Percentiles rank a stretch among this genome's conserved stretches.
Conservation (phyloP, 345 rosid genomes). For the Orychophragmus violaceus region DNA sequence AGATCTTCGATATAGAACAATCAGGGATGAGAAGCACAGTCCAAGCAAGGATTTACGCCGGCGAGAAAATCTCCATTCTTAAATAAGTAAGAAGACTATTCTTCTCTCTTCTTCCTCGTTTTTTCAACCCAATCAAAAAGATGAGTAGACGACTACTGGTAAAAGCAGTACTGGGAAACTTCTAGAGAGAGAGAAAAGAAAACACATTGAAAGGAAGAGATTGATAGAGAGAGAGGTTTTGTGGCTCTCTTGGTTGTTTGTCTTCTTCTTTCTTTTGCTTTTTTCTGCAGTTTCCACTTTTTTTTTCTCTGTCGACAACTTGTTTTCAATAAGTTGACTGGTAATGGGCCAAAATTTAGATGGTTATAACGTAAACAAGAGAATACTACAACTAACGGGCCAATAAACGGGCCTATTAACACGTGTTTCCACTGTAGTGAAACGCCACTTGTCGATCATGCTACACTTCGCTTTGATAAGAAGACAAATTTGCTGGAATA, state of each 20-base stretch:
- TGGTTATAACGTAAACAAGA: too few species aligned
- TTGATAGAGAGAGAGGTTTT: background rate
- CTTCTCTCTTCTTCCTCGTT: slow-evolving; percentile 10
- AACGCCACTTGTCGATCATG: too few species aligned
- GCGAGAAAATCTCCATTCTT: background rate
- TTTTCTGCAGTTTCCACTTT: slow-evolving; percentile 1
- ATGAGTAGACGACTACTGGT: background rate
- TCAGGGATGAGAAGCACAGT: background rate
- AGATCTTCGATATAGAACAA: background rate
- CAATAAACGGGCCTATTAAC: too few species aligned
- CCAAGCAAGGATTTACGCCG: slow-evolving; percentile 2
- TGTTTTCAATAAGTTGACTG: too few species aligned
- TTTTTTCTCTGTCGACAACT: too few species aligned
- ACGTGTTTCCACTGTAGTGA: too few species aligned
- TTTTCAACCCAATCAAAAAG: background rate
- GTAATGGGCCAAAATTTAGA: too few species aligned
- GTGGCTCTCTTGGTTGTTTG: background rate
- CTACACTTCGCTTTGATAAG: too few species aligned
- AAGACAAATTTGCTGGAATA: too few species aligned
- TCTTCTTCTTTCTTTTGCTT: slow-evolving; percentile 5
- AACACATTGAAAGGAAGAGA: background rate
- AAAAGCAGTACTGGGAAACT: slow-evolving; percentile 6
- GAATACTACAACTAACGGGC: too few species aligned
- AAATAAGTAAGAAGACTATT: too few species aligned
- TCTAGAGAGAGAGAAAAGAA: slow-evolving; percentile 4